A percentile compares a stretch with the other conserved stretches of the same genome.
These are phyloP conservation scores for Epichloe elymi DNA, from an alignment of 2,329 filamentous ascomycete species.

Conservation along the genomic window DNA sequence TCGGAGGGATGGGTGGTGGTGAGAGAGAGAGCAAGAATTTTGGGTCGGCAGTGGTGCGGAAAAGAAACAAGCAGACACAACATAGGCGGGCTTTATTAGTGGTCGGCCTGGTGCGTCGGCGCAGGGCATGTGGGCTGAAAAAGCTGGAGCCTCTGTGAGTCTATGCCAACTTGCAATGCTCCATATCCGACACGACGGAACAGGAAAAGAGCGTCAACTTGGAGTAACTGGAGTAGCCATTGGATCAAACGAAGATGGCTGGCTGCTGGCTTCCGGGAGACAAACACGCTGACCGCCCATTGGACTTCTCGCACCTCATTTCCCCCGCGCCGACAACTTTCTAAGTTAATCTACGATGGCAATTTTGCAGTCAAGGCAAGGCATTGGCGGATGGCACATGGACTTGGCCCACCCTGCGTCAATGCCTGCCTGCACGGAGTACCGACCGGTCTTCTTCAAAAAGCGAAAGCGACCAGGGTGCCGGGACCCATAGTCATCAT, in stretches of 20 bases:
- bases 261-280: neutral
- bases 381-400: neutral
- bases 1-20: neutral
- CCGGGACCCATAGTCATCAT: no score
- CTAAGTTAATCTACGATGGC: neutral
- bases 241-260: neutral
- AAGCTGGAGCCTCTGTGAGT: neutral
- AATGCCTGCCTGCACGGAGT: neutral
- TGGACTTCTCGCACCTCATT: neutral
- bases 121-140: neutral
- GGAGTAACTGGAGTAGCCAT: neutral
- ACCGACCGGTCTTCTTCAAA: no score
- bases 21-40: conserved; percentile 1
- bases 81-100: neutral
- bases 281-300: neutral
- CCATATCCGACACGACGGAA: neutral
- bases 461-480: no score
- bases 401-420: neutral
- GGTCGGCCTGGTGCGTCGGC: neutral
- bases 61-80: neutral
- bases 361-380: neutral
- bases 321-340: no score
- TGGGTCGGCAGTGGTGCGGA: conserved; percentile 2
- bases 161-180: neutral
- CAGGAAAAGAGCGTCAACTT: neutral